These are phyloP conservation scores for Ustilago sp. DNA, from an alignment of 1,284 basidiomycete species.

Conservation along the genomic window DNA sequence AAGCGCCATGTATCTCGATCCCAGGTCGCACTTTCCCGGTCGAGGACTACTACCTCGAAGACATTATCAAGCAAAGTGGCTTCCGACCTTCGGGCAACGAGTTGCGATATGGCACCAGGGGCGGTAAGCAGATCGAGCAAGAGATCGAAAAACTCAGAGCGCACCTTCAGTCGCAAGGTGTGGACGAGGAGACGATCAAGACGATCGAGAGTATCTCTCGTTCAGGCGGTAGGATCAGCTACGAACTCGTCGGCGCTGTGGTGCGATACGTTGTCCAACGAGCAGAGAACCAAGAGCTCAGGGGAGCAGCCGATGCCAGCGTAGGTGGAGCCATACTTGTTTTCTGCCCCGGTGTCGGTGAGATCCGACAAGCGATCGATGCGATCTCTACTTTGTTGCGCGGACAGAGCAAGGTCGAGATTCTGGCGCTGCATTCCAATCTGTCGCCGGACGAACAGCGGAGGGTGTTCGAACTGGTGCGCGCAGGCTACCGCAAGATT, in stretches of 20 bases:
- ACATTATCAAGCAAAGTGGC: slow-evolving; percentile 47
- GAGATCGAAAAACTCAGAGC: slow-evolving; percentile 72
- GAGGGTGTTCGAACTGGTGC: slow-evolving; percentile 77
- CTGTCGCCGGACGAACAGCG: slow-evolving; percentile 86
- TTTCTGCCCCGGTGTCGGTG: slow-evolving; percentile 80
- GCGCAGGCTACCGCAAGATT: slow-evolving; percentile 78
- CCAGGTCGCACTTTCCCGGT: slow-evolving; percentile 75
- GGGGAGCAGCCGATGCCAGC: slow-evolving; percentile 27
- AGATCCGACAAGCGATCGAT: slow-evolving; percentile 77
- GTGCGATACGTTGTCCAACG: slow-evolving; percentile 77
- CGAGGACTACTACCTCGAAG: slow-evolving; percentile 66
- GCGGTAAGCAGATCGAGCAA: slow-evolving; percentile 57
- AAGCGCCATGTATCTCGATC: slow-evolving; percentile 84
- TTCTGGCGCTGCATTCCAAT: slow-evolving; percentile 90
- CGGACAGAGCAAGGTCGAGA: slow-evolving; percentile 72
- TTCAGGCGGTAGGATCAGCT: slow-evolving; percentile 78
- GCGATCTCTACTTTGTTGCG: slow-evolving; percentile 73
- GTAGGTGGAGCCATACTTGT: slow-evolving; percentile 77
- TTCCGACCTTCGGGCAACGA: slow-evolving; percentile 66
- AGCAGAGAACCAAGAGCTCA: slow-evolving; percentile 73
- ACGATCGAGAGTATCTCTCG: slow-evolving; percentile 77
- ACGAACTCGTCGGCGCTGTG: slow-evolving; percentile 79
- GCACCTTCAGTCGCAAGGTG: slow-evolving; percentile 73
- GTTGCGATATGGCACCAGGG: slow-evolving; percentile 52
- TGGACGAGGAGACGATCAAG: slow-evolving; percentile 74